Evolutionary conservation across 345 rosid species (phyloP), one percentile per base, ranked within the genome.

Genomic region (Gossypium stocksii): DNA sequence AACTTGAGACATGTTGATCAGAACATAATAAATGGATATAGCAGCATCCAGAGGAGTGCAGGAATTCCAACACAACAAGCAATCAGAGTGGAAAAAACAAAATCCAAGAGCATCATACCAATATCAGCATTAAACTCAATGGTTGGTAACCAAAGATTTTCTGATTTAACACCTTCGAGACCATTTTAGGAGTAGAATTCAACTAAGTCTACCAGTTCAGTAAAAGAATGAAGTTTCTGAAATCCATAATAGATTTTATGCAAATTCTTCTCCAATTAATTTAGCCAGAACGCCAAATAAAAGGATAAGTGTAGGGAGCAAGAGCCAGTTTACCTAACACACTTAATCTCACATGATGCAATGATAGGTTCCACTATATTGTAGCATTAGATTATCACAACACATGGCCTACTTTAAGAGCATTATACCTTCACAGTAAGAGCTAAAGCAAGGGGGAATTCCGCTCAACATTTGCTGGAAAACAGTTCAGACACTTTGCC

Each of bases 151-250:
- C 69, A 64, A 41, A 34, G 16, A 41, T 64, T 64, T 63, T 63
- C 51, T 43, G 48, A 41, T 25, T 38, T 60, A 27, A 13, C 43
- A 60, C 17, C 41, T 60, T 29, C 44, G 66, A 16, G 49, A 64
- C 69, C 22, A 64, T 41, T 43, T 64, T 41, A 10, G 49, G 19
- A 64, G 69, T 25, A 64, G 16, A 41, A 41, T 4, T 43, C 69
- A 64, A 64, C 69, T 10, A 41, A 64, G 48, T 19, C 51, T 64
- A 64, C 69, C 69, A 41, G 17, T 64, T 16, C 43, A 64, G 69
- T 41, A n/a, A 12, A 64, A 43, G 22, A 64, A 64, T 64, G 27
- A 64, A n/a, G 25, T 10, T 64, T 64, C 69, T n/a, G 69, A 6
- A 41, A 64, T n/a, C 49, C 22, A 22, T 41, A 64, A 64, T 41